Base-by-base conservation (phyloP, 352 stramenopile genomes). In the Phytophthora palmivora region DNA sequence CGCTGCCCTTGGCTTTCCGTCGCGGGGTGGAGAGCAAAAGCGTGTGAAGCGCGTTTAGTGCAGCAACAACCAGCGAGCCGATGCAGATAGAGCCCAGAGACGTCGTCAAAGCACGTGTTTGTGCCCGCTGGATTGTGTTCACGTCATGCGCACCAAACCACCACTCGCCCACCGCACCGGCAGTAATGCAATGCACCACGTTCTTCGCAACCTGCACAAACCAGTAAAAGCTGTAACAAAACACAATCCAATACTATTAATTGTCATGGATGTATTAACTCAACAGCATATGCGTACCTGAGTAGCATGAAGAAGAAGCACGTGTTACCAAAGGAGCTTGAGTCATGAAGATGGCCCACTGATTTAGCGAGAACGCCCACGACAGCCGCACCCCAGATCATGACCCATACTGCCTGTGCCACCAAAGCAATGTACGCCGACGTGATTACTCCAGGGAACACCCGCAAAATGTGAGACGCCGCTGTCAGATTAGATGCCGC, bases 231-330 rank as follows among this genome's bases (percentile, higher is more conserved):
- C 87, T 95, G 46, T 14, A 50, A 12, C 30, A 32, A 16, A 28
- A 1, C 12, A 50, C 24, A 3, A 3, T 18, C 38, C 11, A 11
- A 45, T 9, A 38, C 22, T 44, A 15, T 53, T 38, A 48, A 12
- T 26, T 30, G 10, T 6, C 24, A 6, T 46, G 26, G 57, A 1
- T 19, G 4, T 52, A 2, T 21, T 26, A 41, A 5, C 8, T 22
- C 15, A 39, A 34, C 6, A 49, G 0, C 26, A 18, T 5, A 16
- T 42, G 30, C 39, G 5, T 66, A 94, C 87, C 87, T 96, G 10
- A 96, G 67, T 16, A 96, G 67, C 69, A 96, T 88, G 55, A 94
- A 90, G 67, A 96, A 95, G 44, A 94, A 89, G 45, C 71, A 80
- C 12, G 78, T 66, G 52, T 95, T 92, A n/a, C 82, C 74, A 50